Evolutionary conservation across 2,329 filamentous ascomycete species (phyloP), one percentile per base, ranked within the genome.

Genomic region (Sporothrix phasma): DNA sequence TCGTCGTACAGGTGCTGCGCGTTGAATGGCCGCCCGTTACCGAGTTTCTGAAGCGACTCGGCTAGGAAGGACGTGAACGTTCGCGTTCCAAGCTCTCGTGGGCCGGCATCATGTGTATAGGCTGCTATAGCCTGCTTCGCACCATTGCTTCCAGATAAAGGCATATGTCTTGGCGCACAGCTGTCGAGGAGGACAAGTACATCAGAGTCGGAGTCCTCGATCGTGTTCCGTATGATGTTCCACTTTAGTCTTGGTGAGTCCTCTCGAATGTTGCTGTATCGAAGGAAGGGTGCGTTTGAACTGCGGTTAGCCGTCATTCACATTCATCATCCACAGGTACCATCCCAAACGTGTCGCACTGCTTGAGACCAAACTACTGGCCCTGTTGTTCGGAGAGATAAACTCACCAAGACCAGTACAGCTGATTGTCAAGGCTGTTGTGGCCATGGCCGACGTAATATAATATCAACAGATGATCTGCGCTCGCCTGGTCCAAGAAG

Each of bases 321-420:
- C 39, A 19, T 17, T 17, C 10, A 39, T 39, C 19, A 11, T 11
- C 11, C 31, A 24, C 17, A 15, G 24, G 51, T 19, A 24, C n/a
- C n/a, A 5, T 39, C 8, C 8, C 10, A 24, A 19, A 39, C 31
- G 24, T 5, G n/a, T 31, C 31, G 11, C 11, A 24, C 39, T n/a
- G 47, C 29, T 15, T 39, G 31, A 22, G 29, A 56, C 43, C 17
- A 24, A 59, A 24, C 65, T 5, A n/a, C 34, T 10, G 15, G 6
- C 8, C 2, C 15, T 39, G 10, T 24, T 24, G 5, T 31, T 5
- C 65, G 56, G 67, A 31, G 69, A 34, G 31, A 67, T 5, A 39
- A 59, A 79, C 84, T 77, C 78, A 88, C 85, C 83, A 83, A 64
- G 85, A 83, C 85, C 85, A 88, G 72, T 85, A 87, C 29, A 87